Conservation (phyloP, 257 asterid species). For the Penstemon newberryi region DNA sequence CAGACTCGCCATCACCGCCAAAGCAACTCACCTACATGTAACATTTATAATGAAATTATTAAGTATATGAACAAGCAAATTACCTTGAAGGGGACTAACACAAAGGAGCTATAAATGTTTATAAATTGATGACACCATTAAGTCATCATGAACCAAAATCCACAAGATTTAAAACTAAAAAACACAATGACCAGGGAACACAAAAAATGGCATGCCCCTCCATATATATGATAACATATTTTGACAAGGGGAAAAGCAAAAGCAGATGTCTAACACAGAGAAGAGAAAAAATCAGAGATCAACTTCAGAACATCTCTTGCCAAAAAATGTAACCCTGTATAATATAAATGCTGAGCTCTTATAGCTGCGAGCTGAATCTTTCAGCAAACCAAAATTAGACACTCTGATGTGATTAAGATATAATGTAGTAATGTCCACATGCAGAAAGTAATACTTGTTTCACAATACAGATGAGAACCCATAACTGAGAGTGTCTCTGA, state of each 20-base stretch:
- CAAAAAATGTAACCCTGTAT: background rate
- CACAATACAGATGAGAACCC: background rate
- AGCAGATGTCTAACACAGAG: background rate
- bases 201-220: background rate
- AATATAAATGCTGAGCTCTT: background rate
- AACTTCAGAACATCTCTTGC: background rate
- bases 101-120: slow-evolving; percentile 13
- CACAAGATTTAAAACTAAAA: too few species aligned
- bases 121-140: background rate
- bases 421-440: background rate
- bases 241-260: background rate
- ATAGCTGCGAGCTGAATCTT: slow-evolving; percentile 8
- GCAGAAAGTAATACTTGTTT: background rate
- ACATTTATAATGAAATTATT: slow-evolving; percentile 18
- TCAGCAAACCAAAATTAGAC: slow-evolving; percentile 1
- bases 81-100: background rate
- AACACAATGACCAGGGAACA: background rate
- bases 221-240: background rate
- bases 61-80: background rate
- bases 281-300: background rate
- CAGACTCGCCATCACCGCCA: slow-evolving; percentile 81
- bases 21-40: slow-evolving; percentile 86
- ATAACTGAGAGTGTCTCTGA: background rate
- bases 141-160: too few species aligned
- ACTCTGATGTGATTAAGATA: background rate